Evolutionary conservation across 2,329 filamentous ascomycete genomes (phyloP).

Genomic region (Paracoccidioides lutzii): DNA sequence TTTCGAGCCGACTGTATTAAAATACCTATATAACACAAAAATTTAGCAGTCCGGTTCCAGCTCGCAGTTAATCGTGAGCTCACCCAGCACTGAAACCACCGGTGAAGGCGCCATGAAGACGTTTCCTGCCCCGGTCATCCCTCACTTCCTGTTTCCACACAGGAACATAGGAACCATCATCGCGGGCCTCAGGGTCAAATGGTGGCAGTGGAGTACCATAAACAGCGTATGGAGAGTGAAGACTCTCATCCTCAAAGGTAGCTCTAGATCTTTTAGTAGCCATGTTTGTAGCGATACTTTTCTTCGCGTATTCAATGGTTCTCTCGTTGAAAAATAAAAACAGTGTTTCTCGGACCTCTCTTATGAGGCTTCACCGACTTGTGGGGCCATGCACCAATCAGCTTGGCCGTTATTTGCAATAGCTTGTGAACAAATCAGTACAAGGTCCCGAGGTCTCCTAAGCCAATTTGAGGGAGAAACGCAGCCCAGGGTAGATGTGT

Average conservation of each 20-base stretch:
- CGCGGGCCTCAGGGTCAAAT: slow-evolving; percentile 59
- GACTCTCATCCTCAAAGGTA: slow-evolving; percentile 58
- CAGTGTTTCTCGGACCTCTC: background rate
- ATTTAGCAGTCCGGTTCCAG: slow-evolving; percentile 24
- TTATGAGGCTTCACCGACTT: background rate
- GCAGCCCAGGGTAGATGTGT: background rate
- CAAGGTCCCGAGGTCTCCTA: background rate
- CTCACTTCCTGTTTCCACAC: slow-evolving; percentile 98
- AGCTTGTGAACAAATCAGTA: background rate
- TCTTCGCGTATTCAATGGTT: background rate
- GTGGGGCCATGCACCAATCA: background rate
- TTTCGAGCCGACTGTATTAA: slow-evolving; percentile 95
- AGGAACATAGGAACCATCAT: slow-evolving; percentile 85
- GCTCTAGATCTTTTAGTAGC: slow-evolving; percentile 66
- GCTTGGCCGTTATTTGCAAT: background rate
- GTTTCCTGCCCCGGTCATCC: slow-evolving; percentile 79
- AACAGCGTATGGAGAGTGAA: slow-evolving; percentile 59
- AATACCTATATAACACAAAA: slow-evolving; percentile 51
- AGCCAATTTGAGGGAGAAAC: background rate
- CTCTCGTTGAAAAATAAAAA: background rate
- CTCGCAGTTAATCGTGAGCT: slow-evolving; percentile 27
- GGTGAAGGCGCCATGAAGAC: slow-evolving; percentile 90
- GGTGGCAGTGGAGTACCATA: slow-evolving; percentile 80
- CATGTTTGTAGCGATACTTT: slow-evolving; percentile 37
- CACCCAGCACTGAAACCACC: slow-evolving; percentile 94